These are phyloP conservation scores for Ophiostoma ulmi DNA, from an alignment of 2,329 filamentous ascomycete species.

Conservation along the genomic window DNA sequence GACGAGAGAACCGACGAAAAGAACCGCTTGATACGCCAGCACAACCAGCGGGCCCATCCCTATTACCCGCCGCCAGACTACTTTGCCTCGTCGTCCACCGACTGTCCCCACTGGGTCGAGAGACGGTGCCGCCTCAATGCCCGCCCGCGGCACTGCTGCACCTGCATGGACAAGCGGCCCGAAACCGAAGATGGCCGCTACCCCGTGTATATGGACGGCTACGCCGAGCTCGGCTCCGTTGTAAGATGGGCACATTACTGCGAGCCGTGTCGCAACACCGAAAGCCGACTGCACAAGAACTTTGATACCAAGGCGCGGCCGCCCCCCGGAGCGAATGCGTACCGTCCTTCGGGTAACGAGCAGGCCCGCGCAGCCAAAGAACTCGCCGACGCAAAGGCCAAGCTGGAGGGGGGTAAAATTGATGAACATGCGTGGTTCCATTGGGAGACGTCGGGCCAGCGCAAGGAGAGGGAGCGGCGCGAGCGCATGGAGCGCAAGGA, in stretches of 20 bases:
- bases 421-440: not conserved
- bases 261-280: conserved; percentile 12
- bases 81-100: not conserved
- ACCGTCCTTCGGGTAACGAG: not conserved
- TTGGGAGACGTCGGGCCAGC: not conserved
- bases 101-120: conserved; percentile 20
- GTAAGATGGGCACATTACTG: conserved; percentile 23
- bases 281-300: not conserved
- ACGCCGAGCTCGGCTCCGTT: not conserved
- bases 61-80: not conserved
- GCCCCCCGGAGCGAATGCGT: not conserved
- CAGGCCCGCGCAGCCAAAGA: not conserved
- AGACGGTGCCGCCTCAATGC: conserved; percentile 19
- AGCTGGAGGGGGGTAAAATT: too few relatives aligned
- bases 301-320: not conserved
- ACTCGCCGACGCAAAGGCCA: too few relatives aligned
- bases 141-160: conserved; percentile 19
- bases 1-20: not conserved
- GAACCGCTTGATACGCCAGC: not conserved
- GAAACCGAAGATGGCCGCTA: conserved; percentile 16
- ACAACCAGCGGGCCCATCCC: not conserved
- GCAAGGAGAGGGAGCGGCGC: not conserved
- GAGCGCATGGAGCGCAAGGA: not conserved
- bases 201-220: conserved; percentile 20
- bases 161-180: conserved; percentile 19